Evolutionary conservation across 164 flowering plant genomes (phyloP).

Genomic region (Liquidambar formosana): DNA sequence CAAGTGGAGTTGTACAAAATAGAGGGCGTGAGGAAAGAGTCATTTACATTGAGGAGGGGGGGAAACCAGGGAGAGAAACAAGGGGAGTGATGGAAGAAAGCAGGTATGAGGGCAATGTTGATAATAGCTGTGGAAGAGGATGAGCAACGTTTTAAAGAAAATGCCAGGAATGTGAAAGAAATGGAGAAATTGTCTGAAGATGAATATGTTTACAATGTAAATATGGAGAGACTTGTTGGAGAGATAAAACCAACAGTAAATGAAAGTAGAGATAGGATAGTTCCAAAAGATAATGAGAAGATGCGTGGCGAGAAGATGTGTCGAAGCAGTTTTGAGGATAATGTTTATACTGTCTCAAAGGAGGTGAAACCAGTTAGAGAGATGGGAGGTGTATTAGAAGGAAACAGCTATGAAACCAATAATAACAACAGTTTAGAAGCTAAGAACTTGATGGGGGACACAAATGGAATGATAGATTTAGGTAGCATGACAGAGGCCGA

Average conservation of each 20-base stretch:
- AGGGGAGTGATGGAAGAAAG: constrained; percentile 12
- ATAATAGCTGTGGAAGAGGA: not conserved
- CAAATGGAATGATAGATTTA: not conserved
- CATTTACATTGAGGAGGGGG: too few species aligned
- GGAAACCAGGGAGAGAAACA: constrained; percentile 12
- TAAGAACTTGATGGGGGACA: not conserved
- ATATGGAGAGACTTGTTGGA: too few species aligned
- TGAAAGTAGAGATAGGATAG: too few species aligned
- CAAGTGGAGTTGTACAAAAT: too few species aligned
- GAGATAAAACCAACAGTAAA: too few species aligned
- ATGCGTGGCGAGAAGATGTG: too few species aligned
- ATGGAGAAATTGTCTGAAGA: constrained; percentile 1
- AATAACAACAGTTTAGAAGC: not conserved
- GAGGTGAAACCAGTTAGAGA: not conserved
- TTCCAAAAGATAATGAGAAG: too few species aligned
- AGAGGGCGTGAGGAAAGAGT: too few species aligned
- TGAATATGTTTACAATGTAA: too few species aligned
- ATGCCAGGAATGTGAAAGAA: not conserved
- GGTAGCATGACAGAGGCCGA: not conserved
- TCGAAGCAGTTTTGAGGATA: not conserved
- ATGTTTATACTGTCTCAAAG: not conserved
- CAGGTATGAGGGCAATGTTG: constrained; percentile 15
- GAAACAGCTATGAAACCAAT: not conserved
- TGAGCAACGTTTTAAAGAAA: not conserved
- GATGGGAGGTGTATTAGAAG: not conserved